Evolutionary conservation across 2,329 filamentous ascomycete species (phyloP).

Genomic region (Ceratocystis diversiconidia): DNA sequence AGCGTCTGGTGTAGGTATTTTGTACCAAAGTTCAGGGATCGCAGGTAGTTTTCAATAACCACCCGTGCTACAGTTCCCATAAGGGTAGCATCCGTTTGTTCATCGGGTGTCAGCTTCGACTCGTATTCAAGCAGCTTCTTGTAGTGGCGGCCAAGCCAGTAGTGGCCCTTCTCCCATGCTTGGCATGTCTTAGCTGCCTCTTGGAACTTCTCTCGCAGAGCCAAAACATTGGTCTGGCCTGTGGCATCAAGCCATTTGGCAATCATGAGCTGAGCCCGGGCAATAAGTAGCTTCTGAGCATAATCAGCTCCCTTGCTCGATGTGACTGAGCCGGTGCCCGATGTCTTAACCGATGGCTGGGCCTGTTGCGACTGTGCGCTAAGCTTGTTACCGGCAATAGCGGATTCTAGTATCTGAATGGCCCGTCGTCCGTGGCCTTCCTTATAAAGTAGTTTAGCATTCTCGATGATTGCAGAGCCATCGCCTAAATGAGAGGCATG

Average conservation of each 20-base stretch:
- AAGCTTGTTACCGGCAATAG: slow-evolving; percentile 47
- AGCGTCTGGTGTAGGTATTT: slow-evolving; percentile 95
- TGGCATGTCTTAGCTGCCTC: slow-evolving; percentile 55
- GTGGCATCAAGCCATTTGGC: slow-evolving; percentile 94
- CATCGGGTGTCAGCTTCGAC: slow-evolving; percentile 57
- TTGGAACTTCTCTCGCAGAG: slow-evolving; percentile 69
- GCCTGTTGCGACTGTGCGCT: neutral
- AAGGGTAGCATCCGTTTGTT: slow-evolving; percentile 62
- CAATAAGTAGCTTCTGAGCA: slow-evolving; percentile 49
- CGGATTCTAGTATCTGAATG: slow-evolving; percentile 77
- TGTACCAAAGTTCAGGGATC: slow-evolving; percentile 73
- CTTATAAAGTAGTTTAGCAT: slow-evolving; percentile 83
- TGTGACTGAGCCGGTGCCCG: slow-evolving; percentile 10
- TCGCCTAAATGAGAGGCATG: slow-evolving; percentile 77
- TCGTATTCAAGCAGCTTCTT: slow-evolving; percentile 90
- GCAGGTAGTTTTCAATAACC: slow-evolving; percentile 84
- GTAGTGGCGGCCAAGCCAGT: slow-evolving; percentile 93
- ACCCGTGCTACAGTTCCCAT: slow-evolving; percentile 75
- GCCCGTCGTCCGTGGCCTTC: slow-evolving; percentile 89
- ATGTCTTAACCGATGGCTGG: neutral
- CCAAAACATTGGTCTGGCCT: slow-evolving; percentile 77
- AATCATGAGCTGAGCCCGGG: slow-evolving; percentile 69
- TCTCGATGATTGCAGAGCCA: slow-evolving; percentile 80
- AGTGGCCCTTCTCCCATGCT: slow-evolving; percentile 92
- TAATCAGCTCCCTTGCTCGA: slow-evolving; percentile 24